Conservation (phyloP, 1,284 basidiomycete genomes). For the Inonotus obliquus region DNA sequence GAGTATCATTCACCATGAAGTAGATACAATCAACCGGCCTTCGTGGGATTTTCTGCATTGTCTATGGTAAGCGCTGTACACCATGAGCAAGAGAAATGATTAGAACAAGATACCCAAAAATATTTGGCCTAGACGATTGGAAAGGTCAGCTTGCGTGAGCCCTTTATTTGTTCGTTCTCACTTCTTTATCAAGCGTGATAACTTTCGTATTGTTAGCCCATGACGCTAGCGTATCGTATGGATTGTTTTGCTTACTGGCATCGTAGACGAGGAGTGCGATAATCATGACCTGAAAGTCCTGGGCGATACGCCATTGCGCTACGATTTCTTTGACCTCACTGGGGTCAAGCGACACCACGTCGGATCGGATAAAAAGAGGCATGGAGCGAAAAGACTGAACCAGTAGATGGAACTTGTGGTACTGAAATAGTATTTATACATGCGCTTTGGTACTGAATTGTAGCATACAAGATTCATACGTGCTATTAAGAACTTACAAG, state of each 20-base stretch:
- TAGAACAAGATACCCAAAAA: background rate
- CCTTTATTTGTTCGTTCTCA: background rate
- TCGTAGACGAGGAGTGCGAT: background rate
- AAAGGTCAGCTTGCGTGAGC: background rate
- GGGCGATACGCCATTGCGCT: background rate
- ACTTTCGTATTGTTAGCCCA: background rate
- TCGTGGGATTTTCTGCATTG: background rate
- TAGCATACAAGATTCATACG: too few species aligned
- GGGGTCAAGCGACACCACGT: too few species aligned
- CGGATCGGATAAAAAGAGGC: too few species aligned
- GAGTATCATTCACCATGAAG: background rate
- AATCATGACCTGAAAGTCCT: background rate
- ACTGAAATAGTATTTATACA: too few species aligned
- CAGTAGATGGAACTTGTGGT: too few species aligned
- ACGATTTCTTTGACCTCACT: too few species aligned
- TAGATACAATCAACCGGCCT: background rate
- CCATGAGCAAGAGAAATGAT: background rate
- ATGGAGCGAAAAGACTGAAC: too few species aligned
- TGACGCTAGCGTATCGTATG: background rate
- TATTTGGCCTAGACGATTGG: background rate
- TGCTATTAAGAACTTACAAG: too few species aligned
- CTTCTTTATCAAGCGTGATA: background rate
- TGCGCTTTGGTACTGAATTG: too few species aligned
- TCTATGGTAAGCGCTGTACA: background rate
- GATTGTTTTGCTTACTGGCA: background rate